Percentiles rank a stretch among this genome's conserved stretches.
Evolutionary conservation across 225 moss, liverwort and hornwort genomes (phyloP).

Genomic region (Polytrichum formosum): DNA sequence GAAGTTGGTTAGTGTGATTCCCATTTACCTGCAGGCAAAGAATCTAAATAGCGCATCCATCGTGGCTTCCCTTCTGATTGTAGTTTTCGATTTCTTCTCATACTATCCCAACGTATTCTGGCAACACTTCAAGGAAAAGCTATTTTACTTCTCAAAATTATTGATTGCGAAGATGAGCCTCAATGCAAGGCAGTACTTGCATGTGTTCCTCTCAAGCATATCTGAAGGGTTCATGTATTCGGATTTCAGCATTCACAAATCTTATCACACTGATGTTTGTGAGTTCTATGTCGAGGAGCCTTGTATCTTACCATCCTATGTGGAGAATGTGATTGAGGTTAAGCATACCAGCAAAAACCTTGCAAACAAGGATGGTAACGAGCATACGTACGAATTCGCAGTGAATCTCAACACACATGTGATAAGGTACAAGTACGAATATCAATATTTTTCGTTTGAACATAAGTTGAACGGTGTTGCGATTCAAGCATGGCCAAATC

Average conservation of each 20-base stretch:
- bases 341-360: no score
- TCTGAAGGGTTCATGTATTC: conserved; percentile 10
- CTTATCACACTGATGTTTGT: not conserved
- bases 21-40: conserved; percentile 18
- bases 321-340: not conserved
- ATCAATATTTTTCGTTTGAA: no score
- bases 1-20: conserved; percentile 6
- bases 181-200: not conserved
- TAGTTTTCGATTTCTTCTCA: conserved; percentile 9
- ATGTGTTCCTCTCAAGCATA: conserved; percentile 12
- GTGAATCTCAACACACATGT: no score
- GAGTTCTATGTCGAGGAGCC: not conserved
- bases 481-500: no score
- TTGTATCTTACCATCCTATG: not conserved
- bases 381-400: no score
- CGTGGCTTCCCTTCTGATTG: conserved; percentile 1
- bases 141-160: not conserved
- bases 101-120: conserved; percentile 14
- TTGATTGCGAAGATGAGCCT: not conserved
- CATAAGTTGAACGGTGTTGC: no score
- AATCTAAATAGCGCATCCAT: conserved; percentile 9
- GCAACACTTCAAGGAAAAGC: conserved; percentile 2
- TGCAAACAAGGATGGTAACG: no score
- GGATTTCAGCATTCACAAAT: conserved; percentile 5
- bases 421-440: no score